Evolutionary conservation across 306 rosid genomes (phyloP), one percentile per base, ranked within the genome.

Genomic region (Canavalia ensiformis): DNA sequence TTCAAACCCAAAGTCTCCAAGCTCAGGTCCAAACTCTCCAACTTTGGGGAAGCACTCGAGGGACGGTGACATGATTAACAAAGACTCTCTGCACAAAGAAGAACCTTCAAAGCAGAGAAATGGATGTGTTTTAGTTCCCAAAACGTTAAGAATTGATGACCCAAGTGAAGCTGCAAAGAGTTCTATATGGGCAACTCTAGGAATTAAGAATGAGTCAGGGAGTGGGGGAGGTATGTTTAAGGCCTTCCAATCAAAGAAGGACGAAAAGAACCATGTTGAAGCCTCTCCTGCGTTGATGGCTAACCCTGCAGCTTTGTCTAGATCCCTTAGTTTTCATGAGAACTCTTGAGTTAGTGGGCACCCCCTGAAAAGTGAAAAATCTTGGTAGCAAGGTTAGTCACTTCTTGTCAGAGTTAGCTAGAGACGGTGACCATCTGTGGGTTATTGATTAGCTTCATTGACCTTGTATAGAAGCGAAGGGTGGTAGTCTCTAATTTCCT

Each of bases 131-230:
- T 83, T 91, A 89, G 90, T 91, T 80, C 98, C 98, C 0, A 94
- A 92, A 87, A 94, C 97, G 0, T 84, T 94, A 28, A 82, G 98
- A 88, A 87, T 94, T n/a, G 97, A 88, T 80, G 96, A 94, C 67
- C 98, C 97, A 2, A 85, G 70, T 18, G 98, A 94, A 66, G 97
- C 98, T 79, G 97, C 97, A 25, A 94, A 88, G 94, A 94, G 98
- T 76, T 94, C 98, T 3, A 92, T 94, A 69, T 91, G 98, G 98
- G 89, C 90, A 37, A 92, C 98, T 33, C 97, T 94, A 31, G 98
- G 98, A 74, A 92, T 94, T 39, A 91, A 92, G 89, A 92, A 94
- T 52, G 98, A 94, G 74, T 79, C 94, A 42, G 41, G 64, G 64
- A 84, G 81, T 59, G 91, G 90, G 13, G 84, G 83, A 66, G 86